Evolutionary conservation across 495 filamentous ascomycete genomes (phyloP).

Genomic region (Aspergillus wentii): DNA sequence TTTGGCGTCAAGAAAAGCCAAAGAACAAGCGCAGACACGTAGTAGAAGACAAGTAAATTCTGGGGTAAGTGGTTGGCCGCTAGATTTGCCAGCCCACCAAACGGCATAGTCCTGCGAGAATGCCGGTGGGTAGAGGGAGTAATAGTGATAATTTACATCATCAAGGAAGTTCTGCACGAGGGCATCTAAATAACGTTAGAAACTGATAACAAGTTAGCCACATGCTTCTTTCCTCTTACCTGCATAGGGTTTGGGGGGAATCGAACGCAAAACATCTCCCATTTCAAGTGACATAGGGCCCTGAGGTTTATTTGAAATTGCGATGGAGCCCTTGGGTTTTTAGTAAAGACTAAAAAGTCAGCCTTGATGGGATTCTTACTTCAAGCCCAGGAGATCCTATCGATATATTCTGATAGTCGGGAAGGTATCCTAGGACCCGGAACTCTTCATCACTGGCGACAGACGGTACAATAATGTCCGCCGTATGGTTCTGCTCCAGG

Average conservation of each 20-base stretch:
- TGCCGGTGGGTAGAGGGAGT: constrained; percentile 40
- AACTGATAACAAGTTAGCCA: too few relatives aligned
- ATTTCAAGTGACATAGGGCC: constrained; percentile 13
- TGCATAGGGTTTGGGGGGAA: constrained; percentile 28
- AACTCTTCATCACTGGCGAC: constrained; percentile 14
- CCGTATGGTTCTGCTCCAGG: neutral
- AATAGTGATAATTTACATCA: constrained; percentile 46
- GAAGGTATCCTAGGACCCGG: constrained; percentile 21
- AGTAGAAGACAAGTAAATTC: constrained; percentile 49
- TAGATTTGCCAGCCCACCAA: constrained; percentile 39
- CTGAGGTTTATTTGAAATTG: neutral
- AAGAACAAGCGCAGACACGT: constrained; percentile 46
- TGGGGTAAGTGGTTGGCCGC: constrained; percentile 24
- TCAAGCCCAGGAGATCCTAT: constrained; percentile 5
- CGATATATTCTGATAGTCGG: constrained; percentile 8
- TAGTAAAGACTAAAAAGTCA: neutral
- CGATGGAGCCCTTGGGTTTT: neutral
- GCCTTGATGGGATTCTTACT: constrained; percentile 3
- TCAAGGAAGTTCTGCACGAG: constrained; percentile 45
- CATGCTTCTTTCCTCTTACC: constrained; percentile 18
- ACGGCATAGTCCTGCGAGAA: constrained; percentile 43
- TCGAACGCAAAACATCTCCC: constrained; percentile 15
- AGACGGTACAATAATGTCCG: neutral
- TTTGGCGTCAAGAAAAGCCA: constrained; percentile 35
- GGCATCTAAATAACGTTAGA: constrained; percentile 30